Evolutionary conservation across 208 protist genomes (phyloP).

Genomic region (Endotrypanum monterogeii): DNA sequence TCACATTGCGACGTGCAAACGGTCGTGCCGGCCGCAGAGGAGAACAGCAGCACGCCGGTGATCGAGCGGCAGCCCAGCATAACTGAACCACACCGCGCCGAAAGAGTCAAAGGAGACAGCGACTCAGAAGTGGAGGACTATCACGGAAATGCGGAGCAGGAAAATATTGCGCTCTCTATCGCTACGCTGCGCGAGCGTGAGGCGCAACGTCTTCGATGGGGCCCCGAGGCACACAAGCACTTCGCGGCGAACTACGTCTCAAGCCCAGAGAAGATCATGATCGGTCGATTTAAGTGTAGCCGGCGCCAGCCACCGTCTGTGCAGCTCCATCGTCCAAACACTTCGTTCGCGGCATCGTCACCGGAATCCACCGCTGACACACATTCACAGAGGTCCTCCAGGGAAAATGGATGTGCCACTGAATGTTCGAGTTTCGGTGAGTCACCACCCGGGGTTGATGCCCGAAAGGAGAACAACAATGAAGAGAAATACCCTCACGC

Average conservation of each 20-base stretch:
- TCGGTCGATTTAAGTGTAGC: conserved; percentile 18
- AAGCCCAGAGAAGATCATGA: conserved; percentile 68
- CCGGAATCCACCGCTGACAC: neutral
- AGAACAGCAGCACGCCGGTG: conserved; percentile 1
- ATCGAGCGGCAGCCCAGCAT: neutral
- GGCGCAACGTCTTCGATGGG: conserved; percentile 50
- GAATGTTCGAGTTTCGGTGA: neutral
- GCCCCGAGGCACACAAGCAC: conserved; percentile 67
- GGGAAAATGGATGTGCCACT: neutral
- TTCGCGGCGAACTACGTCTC: conserved; percentile 79
- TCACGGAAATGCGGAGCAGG: neutral
- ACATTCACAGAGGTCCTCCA: neutral
- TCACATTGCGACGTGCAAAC: neutral
- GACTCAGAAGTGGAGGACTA: conserved; percentile 1
- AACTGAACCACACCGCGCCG: conserved; percentile 2
- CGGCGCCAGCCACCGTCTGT: conserved; percentile 1
- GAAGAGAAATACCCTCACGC: neutral
- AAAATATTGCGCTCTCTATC: conserved; percentile 28
- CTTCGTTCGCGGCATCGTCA: neutral
- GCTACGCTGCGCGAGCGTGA: conserved; percentile 27
- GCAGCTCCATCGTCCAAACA: neutral
- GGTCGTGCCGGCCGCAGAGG: neutral
- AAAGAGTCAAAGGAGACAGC: neutral
- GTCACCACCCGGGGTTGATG: neutral
- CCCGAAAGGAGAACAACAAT: neutral